Percentiles rank a stretch among this genome's conserved stretches.
Conservation (phyloP, 2,329 filamentous ascomycete genomes). For the Sclerotinia minor region DNA sequence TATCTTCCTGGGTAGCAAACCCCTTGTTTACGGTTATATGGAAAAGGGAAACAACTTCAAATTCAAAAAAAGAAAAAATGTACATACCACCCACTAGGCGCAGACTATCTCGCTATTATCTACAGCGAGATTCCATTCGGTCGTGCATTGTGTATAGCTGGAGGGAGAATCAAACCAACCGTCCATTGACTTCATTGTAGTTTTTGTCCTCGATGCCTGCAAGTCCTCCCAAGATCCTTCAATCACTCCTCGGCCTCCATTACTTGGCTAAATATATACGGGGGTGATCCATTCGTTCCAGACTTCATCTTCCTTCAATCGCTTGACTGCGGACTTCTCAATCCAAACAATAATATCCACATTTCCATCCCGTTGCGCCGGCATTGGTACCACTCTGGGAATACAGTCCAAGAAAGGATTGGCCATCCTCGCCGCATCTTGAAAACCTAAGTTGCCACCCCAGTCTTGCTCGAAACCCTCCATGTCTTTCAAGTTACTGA, state of each 20-base stretch:
- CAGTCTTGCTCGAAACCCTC: slow-evolving; percentile 9
- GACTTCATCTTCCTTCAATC: slow-evolving; percentile 14
- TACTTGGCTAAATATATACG: background rate
- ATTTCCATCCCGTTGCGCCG: background rate
- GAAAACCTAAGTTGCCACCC: slow-evolving; percentile 7
- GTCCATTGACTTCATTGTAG: background rate
- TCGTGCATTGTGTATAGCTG: too few species aligned
- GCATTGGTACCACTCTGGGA: slow-evolving; percentile 12
- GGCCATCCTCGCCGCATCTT: slow-evolving; percentile 2
- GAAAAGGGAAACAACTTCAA: background rate
- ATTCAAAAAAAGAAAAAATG: too few species aligned
- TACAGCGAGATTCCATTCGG: background rate
- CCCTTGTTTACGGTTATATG: background rate
- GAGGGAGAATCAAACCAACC: background rate
- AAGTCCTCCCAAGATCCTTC: fast-evolving
- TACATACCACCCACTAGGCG: fast-evolving
- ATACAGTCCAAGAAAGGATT: slow-evolving; percentile 9
- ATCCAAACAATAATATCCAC: slow-evolving; percentile 15
- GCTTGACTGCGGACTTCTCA: background rate
- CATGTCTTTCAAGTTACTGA: slow-evolving; percentile 21
- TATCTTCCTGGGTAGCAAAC: background rate
- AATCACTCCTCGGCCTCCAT: background rate
- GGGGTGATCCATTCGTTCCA: slow-evolving; percentile 17
- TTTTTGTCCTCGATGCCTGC: too few species aligned
- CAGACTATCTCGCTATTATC: background rate